Conservation (phyloP, 1,139 yeast species). For the Taphrina flavorubra region DNA sequence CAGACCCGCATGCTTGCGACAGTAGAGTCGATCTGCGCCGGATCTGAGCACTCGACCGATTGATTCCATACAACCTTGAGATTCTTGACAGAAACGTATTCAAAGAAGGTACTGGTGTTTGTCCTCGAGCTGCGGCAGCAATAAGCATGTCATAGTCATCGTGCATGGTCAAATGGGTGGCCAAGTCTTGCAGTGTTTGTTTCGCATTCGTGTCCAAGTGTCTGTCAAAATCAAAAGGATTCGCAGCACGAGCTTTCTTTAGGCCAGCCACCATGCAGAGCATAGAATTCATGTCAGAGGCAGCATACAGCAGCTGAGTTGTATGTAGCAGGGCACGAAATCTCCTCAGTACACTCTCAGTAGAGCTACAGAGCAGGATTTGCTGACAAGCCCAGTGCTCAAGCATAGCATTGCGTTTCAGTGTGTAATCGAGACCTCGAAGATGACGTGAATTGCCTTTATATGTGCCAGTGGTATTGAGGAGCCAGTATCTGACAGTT, state of each 20-base stretch:
- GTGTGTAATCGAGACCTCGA: constrained; percentile 4
- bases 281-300: constrained; percentile 1
- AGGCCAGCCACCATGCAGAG: constrained; percentile 7
- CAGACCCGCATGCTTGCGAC: background rate
- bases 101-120: constrained; percentile 2
- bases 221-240: background rate
- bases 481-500: constrained; percentile 2
- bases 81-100: background rate
- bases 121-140: background rate
- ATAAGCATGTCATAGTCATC: background rate
- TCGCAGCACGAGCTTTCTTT: background rate
- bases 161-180: background rate
- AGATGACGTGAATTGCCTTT: background rate
- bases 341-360: background rate
- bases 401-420: constrained; percentile 7
- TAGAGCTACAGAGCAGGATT: background rate
- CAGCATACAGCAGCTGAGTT: background rate
- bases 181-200: background rate
- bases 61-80: background rate
- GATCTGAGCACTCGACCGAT: background rate
- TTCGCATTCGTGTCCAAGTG: background rate
- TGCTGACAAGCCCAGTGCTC: background rate
- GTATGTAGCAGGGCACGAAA: background rate
- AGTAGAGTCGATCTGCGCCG: background rate
- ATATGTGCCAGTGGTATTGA: background rate